These are phyloP conservation scores for Teunomyces gatunensis DNA, from an alignment of 805 yeast genomes.

Conservation along the genomic window DNA sequence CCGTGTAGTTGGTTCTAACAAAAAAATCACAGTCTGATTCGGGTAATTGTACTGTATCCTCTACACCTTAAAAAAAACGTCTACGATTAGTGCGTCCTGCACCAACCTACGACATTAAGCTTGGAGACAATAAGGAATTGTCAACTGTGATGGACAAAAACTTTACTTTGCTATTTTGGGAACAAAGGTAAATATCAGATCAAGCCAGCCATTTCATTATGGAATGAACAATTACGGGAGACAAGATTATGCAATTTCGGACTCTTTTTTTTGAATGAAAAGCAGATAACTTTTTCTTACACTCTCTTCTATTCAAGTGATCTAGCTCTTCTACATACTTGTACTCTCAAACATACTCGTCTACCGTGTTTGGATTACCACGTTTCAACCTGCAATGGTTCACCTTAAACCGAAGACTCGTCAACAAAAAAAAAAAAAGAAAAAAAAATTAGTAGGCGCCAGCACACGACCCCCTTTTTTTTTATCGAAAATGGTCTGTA, in stretches of 20 bases:
- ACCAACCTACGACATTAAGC: background rate
- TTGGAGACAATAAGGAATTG: background rate
- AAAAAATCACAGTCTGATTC: background rate
- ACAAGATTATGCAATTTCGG: too few species aligned
- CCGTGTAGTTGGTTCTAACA: background rate
- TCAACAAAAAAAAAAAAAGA: background rate
- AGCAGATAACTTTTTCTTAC: background rate
- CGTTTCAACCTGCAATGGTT: background rate
- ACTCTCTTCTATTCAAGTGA: background rate
- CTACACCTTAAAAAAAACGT: background rate
- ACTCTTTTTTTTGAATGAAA: background rate
- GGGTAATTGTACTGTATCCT: background rate
- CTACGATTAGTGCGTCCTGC: background rate
- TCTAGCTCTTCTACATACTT: background rate
- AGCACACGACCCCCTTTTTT: constrained; percentile 4
- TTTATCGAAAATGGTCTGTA: background rate
- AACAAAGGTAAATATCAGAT: background rate
- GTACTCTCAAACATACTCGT: background rate
- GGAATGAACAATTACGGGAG: too few species aligned
- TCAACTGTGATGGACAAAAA: background rate
- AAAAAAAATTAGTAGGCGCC: background rate
- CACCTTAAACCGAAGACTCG: background rate
- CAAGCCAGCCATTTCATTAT: background rate
- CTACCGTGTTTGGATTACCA: background rate
- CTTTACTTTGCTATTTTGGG: background rate